Conservation (phyloP, 73 alveolate genomes). For the Stentor coeruleus region DNA sequence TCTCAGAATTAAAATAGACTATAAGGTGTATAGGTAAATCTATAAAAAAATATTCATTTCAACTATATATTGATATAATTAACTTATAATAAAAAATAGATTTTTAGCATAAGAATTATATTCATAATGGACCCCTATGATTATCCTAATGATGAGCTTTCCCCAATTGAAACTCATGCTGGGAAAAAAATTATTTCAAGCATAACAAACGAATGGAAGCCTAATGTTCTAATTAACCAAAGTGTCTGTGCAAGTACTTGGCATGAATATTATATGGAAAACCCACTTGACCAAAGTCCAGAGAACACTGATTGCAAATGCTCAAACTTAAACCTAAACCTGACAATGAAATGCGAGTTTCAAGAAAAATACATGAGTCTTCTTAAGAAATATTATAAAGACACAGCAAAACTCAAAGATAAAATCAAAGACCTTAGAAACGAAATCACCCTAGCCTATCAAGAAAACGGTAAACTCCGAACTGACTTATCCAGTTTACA, state of each 20-base stretch:
- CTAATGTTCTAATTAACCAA: not conserved
- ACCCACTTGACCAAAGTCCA: not conserved
- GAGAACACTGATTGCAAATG: not conserved
- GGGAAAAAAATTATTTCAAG: not conserved
- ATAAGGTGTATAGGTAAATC: not conserved
- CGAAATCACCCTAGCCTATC: not conserved
- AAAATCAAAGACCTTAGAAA: not conserved
- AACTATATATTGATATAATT: not conserved
- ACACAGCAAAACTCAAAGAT: not conserved
- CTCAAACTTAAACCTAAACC: not conserved
- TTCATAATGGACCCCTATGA: too few species aligned
- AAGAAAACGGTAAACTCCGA: not conserved
- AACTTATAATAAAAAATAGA: not conserved
- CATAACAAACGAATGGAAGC: slow-evolving; percentile 5
- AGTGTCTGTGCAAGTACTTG: not conserved
- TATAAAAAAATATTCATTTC: not conserved
- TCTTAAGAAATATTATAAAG: not conserved
- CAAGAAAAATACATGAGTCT: not conserved
- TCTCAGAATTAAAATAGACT: not conserved
- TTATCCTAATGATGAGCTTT: not conserved
- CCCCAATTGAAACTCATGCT: not conserved
- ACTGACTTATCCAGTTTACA: not conserved
- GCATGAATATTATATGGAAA: not conserved
- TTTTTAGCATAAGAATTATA: not conserved
- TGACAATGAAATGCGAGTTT: not conserved